Percentiles rank a stretch among this genome's conserved stretches.
phyloP scores from a whole-genome alignment of 2,329 filamentous ascomycete genomes.

The Botryotinia convoluta region DNA sequence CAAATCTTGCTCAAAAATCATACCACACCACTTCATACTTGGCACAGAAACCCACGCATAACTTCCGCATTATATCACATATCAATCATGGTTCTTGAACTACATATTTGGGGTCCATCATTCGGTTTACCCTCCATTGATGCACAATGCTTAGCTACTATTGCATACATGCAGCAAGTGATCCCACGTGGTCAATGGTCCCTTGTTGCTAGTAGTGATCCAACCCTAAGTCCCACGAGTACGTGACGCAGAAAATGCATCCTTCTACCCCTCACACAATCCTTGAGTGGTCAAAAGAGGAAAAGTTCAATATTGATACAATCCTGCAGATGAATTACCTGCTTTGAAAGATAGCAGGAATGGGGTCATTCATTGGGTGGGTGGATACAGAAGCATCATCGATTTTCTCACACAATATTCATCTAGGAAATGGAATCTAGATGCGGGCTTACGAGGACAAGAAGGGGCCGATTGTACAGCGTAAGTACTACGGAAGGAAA shows the following conservation, averaged over 20 bases:
- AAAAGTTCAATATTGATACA: conserved; percentile 8
- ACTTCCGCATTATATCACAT: background rate
- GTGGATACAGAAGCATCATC: conserved; percentile 53
- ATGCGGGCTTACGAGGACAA: conserved; percentile 43
- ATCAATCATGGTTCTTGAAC: conserved; percentile 54
- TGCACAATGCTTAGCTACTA: conserved; percentile 79
- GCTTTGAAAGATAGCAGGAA: conserved; percentile 53
- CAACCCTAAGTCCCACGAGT: conserved; percentile 69
- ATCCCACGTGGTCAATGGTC: conserved; percentile 62
- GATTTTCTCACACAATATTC: conserved; percentile 46
- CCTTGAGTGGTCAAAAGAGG: background rate
- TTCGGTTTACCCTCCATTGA: conserved; percentile 90
- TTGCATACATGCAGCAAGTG: conserved; percentile 70
- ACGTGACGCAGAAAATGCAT: conserved; percentile 40
- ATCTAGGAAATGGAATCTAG: conserved; percentile 48
- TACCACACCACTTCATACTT: background rate
- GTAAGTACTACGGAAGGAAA: conserved; percentile 39
- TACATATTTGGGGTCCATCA: conserved; percentile 88
- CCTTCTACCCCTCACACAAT: background rate
- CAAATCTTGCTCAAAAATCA: background rate
- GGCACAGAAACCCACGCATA: background rate
- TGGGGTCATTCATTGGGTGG: conserved; percentile 43
- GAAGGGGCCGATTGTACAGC: conserved; percentile 49
- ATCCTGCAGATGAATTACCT: conserved; percentile 51
- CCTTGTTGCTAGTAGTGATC: conserved; percentile 71